These are phyloP conservation scores for Lagenidium giganteum DNA, from an alignment of 352 stramenopile species.

Conservation along the genomic window DNA sequence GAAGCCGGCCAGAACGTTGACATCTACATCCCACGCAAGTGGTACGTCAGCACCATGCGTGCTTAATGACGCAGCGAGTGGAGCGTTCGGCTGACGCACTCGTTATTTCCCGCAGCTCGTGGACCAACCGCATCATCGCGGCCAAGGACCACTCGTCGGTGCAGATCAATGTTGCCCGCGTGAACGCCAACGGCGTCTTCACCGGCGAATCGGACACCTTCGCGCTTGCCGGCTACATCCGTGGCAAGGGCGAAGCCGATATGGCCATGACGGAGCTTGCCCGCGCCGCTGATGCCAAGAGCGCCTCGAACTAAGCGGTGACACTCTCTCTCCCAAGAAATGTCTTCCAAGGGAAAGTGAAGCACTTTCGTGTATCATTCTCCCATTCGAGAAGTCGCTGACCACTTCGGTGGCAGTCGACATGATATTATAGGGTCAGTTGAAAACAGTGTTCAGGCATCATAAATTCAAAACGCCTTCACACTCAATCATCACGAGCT, in stretches of 20 bases:
- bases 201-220: constrained; percentile 95
- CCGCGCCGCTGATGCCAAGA: constrained; percentile 74
- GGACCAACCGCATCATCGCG: constrained; percentile 97
- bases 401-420: no score
- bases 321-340: neutral
- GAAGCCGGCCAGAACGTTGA: constrained; percentile 96
- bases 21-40: constrained; percentile 98
- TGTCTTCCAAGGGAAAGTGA: no score
- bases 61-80: no score
- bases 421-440: no score
- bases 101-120: constrained; percentile 87
- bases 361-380: no score
- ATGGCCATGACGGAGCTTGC: constrained; percentile 88
- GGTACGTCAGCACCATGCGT: constrained; percentile 38
- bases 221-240: constrained; percentile 96
- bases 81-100: no score
- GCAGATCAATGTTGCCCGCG: constrained; percentile 97
- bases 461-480: no score
- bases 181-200: constrained; percentile 96
- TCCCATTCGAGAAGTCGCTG: no score
- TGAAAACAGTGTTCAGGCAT: no score
- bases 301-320: constrained; percentile 24
- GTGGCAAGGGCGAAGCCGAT: constrained; percentile 94
- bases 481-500: no score
- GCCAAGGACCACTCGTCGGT: constrained; percentile 97